A percentile compares a stretch with the other conserved stretches of the same genome.
These are phyloP conservation scores for Podospora tetraspora DNA, from an alignment of 495 filamentous ascomycete species.

Conservation along the genomic window DNA sequence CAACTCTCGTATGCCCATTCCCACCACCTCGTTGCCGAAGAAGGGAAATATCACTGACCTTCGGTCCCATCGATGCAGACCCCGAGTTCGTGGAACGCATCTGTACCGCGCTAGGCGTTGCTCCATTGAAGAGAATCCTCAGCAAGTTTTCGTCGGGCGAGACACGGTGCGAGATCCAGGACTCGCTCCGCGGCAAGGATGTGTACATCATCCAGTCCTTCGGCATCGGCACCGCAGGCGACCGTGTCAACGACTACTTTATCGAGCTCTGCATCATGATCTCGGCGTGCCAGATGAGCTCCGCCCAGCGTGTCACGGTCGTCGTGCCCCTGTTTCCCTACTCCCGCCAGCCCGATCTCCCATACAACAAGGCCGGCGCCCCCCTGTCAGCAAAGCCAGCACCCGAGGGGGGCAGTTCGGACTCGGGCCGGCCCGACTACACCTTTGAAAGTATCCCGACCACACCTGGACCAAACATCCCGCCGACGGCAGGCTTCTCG, in stretches of 20 bases:
- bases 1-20: slow-evolving; percentile 56
- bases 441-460: slow-evolving; percentile 71
- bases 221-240: slow-evolving; percentile 45
- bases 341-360: slow-evolving; percentile 87
- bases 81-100: slow-evolving; percentile 80
- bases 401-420: background rate
- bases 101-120: slow-evolving; percentile 81
- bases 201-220: slow-evolving; percentile 91
- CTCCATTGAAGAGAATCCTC: slow-evolving; percentile 74
- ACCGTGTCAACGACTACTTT: slow-evolving; percentile 79
- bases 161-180: slow-evolving; percentile 88
- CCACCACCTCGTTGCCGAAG: background rate
- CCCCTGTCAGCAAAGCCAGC: slow-evolving; percentile 51
- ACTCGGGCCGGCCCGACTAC: slow-evolving; percentile 22
- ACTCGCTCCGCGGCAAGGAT: slow-evolving; percentile 95
- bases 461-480: slow-evolving; percentile 67
- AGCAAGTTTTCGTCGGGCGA: slow-evolving; percentile 94
- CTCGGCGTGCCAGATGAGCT: slow-evolving; percentile 94
- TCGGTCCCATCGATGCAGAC: slow-evolving; percentile 33
- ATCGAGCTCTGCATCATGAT: slow-evolving; percentile 97
- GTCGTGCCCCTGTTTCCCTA: slow-evolving; percentile 96
- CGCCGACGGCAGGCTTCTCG: slow-evolving; percentile 55
- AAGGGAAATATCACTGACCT: background rate
- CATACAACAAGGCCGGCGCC: slow-evolving; percentile 92
- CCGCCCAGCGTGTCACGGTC: slow-evolving; percentile 83